A percentile compares a stretch with the other conserved stretches of the same genome.
These are phyloP conservation scores for Exobasidium rhododendri DNA, from an alignment of 1,284 basidiomycete genomes.

Conservation along the genomic window DNA sequence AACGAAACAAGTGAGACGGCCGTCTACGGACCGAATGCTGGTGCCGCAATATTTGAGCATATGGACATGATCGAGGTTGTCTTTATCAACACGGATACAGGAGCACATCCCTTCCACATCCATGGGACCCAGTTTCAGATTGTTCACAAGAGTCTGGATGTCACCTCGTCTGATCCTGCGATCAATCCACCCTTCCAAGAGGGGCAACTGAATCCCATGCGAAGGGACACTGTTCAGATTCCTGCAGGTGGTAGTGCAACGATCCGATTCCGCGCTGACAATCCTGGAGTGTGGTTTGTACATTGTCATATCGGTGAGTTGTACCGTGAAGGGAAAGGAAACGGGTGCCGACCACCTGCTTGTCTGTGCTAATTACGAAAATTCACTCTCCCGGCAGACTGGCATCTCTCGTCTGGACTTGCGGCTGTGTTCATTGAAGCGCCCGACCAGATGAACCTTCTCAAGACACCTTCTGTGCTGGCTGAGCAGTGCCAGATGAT, in stretches of 20 bases:
- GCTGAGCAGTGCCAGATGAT: constrained; percentile 70
- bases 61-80: constrained; percentile 75
- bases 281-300: constrained; percentile 71
- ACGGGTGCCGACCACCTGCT: no score
- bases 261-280: constrained; percentile 70
- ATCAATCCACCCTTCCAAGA: constrained; percentile 75
- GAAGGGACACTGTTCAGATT: constrained; percentile 66
- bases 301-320: constrained; percentile 29
- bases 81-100: constrained; percentile 73
- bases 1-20: constrained; percentile 70
- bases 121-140: constrained; percentile 56
- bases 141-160: constrained; percentile 69
- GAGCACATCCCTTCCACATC: constrained; percentile 64
- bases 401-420: constrained; percentile 73
- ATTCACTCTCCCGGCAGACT: constrained; percentile 54
- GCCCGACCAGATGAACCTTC: constrained; percentile 61
- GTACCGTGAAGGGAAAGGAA: not conserved
- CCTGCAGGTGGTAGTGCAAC: constrained; percentile 65
- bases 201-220: constrained; percentile 75
- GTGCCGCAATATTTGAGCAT: constrained; percentile 71
- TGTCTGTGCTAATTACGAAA: no score
- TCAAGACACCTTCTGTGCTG: constrained; percentile 60
- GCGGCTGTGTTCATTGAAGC: constrained; percentile 73
- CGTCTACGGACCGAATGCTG: constrained; percentile 21
- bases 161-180: constrained; percentile 69